Base-by-base conservation (phyloP, 345 rosid species). In the Salix exigua region DNA sequence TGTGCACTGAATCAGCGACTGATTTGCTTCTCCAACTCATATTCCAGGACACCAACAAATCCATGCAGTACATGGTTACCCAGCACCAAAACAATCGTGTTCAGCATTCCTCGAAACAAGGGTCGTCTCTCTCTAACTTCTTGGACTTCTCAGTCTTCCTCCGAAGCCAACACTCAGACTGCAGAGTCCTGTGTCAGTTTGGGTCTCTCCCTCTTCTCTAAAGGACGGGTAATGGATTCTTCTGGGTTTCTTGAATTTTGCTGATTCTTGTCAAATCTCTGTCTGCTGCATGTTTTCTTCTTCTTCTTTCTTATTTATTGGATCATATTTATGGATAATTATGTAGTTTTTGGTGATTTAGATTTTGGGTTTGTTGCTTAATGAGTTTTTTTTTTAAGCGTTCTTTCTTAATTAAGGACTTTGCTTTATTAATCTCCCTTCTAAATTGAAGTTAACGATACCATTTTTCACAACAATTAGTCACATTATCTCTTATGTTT, bases 171-270 rank as follows among this genome's bases (percentile, higher is more conserved):
- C 68, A 76, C 80, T 7, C 83, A 85, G 77, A 93, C 98, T 19
- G 89, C 98, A 2, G 98, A 91, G 81, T 89, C 92, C 21, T 96
- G 94, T 74, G 96, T 92, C 79, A 93, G 91, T 76, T 75, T 79
- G 75, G 99, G 97, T n/a, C 98, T 96, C 79, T 86, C 89, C 40
- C 89, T 91, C 44, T 93, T 96, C 83, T 90, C 94, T 70, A 92
- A 85, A 83, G 97, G 98, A 82, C 84, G 89, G 84, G 98, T 93
- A 72, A 8, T 73, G 7, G 55, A 1, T 42, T 61, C 21, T 67
- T 7, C 44, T 42, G 21, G 9, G 55, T 18, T 50, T 50, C 55
- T 50, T 48, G 44, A 70, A 53, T 71, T 74, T 73, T 61, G 31
- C 31, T 68, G 11, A 74, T 63, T 78, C 33, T 77, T 38, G 23